Evolutionary conservation across 805 yeast genomes (phyloP).

Genomic region (Metschnikowia peoriensis): DNA sequence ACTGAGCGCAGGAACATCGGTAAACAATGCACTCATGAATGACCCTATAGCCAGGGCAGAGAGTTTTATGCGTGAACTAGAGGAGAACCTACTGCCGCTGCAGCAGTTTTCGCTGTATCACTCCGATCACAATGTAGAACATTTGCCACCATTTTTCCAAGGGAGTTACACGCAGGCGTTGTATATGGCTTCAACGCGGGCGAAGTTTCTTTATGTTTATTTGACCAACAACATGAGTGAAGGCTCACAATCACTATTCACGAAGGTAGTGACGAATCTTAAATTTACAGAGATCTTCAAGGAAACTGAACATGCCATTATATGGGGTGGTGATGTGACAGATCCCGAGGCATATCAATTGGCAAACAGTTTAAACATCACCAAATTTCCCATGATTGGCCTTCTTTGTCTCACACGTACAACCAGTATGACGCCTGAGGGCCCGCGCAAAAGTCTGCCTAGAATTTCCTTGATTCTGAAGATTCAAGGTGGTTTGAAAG

Average conservation of each 20-base stretch:
- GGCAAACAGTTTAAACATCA: slow-evolving; percentile 67
- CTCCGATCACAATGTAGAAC: slow-evolving; percentile 3
- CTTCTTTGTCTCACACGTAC: slow-evolving; percentile 66
- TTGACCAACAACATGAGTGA: slow-evolving; percentile 74
- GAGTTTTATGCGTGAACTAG: slow-evolving; percentile 50
- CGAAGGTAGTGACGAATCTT: slow-evolving; percentile 52
- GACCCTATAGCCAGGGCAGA: slow-evolving; percentile 57
- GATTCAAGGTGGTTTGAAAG: slow-evolving; percentile 59
- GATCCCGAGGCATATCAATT: slow-evolving; percentile 82
- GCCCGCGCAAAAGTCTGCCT: slow-evolving; percentile 52
- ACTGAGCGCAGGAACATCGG: slow-evolving; percentile 11
- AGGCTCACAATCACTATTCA: slow-evolving; percentile 51
- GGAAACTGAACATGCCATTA: slow-evolving; percentile 48
- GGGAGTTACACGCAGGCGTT: slow-evolving; percentile 83
- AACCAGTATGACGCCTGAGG: slow-evolving; percentile 53
- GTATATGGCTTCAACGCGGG: slow-evolving; percentile 63
- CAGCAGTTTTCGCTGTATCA: slow-evolving; percentile 15
- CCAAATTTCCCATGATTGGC: slow-evolving; percentile 80
- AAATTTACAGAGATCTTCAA: slow-evolving; percentile 42
- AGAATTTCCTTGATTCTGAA: slow-evolving; percentile 60
- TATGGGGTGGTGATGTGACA: slow-evolving; percentile 89
- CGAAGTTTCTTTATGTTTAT: slow-evolving; percentile 70
- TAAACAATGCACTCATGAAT: slow-evolving; percentile 20
- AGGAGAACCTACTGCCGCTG: slow-evolving; percentile 40
- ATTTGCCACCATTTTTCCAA: slow-evolving; percentile 52